Evolutionary conservation across 1,284 basidiomycete genomes (phyloP).

Genomic region (Cryptococcus sp.): DNA sequence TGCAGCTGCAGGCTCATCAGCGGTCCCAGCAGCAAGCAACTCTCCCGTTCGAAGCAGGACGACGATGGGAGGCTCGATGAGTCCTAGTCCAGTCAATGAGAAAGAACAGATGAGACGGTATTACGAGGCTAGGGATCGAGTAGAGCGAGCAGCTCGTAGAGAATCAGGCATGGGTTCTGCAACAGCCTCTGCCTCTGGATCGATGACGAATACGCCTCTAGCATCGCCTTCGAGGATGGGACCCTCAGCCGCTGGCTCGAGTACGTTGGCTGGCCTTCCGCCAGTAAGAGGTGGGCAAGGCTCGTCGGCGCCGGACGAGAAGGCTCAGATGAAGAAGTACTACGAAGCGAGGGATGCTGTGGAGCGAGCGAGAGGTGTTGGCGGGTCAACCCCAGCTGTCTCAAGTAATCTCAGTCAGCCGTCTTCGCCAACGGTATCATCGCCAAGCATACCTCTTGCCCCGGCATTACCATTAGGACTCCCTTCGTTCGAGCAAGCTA

Average conservation of each 20-base stretch:
- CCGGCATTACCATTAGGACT: background rate
- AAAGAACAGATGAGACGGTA: constrained; percentile 49
- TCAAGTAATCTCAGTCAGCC: background rate
- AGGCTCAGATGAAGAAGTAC: constrained; percentile 40
- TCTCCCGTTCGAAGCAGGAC: too few relatives aligned
- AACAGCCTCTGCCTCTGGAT: background rate
- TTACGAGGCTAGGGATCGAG: constrained; percentile 62
- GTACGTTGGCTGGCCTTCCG: background rate
- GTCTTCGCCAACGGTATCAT: background rate
- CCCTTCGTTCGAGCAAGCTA: background rate
- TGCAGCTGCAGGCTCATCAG: background rate
- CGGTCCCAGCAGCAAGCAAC: background rate
- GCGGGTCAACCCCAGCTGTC: background rate
- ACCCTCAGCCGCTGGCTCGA: background rate
- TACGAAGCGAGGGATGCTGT: constrained; percentile 35
- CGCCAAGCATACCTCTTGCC: background rate
- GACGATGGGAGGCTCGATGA: constrained; percentile 25
- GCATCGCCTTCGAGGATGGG: background rate
- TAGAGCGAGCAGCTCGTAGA: constrained; percentile 11
- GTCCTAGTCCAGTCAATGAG: constrained; percentile 22
- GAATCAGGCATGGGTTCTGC: background rate
- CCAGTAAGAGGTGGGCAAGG: background rate
- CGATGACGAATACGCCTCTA: background rate
- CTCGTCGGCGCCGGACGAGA: constrained; percentile 29
- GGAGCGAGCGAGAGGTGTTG: constrained; percentile 7